phyloP scores from a whole-genome alignment of 2,329 filamentous ascomycete genomes.

The Xylariales sp. region DNA sequence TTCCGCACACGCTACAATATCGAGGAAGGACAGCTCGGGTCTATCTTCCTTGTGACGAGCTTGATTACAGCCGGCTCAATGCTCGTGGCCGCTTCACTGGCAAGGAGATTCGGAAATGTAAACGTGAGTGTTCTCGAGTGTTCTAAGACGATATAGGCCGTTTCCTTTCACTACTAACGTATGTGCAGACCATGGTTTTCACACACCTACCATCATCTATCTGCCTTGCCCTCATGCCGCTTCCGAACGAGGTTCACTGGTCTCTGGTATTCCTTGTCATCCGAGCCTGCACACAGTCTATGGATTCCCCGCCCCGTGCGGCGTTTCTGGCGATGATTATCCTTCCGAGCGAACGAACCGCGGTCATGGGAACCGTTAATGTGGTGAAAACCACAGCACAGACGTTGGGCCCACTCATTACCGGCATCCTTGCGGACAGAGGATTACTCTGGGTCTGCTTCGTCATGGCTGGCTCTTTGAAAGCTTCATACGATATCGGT shows the following conservation, averaged over 20 bases:
- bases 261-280: conserved; percentile 58
- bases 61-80: conserved; percentile 48
- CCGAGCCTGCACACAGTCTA: conserved; percentile 58
- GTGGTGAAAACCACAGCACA: conserved; percentile 63
- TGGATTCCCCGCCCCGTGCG: conserved; percentile 67
- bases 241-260: conserved; percentile 47
- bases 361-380: conserved; percentile 67
- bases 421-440: conserved; percentile 55
- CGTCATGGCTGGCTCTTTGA: conserved; percentile 57
- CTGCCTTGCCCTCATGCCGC: conserved; percentile 58
- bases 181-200: conserved; percentile 75
- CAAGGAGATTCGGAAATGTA: conserved; percentile 56
- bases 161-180: no score
- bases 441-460: conserved; percentile 60
- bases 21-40: conserved; percentile 44
- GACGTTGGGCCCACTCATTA: conserved; percentile 58
- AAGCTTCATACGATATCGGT: conserved; percentile 56
- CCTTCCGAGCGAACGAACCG: conserved; percentile 61
- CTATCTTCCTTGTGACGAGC: conserved; percentile 50
- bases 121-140: conserved; percentile 60
- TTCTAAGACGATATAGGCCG: no score
- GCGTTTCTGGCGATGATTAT: conserved; percentile 67
- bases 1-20: conserved; percentile 46
- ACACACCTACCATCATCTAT: conserved; percentile 67
- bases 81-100: conserved; percentile 48